phyloP scores from a whole-genome alignment of 202 grass and related monocot genomes.

The Dendrocalamus latiflorus region DNA sequence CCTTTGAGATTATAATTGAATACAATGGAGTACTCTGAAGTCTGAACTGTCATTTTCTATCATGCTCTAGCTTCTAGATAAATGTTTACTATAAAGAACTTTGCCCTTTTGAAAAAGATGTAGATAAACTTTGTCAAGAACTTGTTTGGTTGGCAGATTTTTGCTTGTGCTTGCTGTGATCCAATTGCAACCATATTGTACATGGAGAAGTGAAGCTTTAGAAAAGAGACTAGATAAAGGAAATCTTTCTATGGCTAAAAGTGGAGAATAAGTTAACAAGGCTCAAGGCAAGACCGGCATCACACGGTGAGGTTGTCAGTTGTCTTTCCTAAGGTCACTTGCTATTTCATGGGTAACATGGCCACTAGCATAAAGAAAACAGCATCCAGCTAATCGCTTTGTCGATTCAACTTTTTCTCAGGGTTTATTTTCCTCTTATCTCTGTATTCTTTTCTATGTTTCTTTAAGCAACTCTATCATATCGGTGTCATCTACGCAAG shows the following conservation, averaged over 20 bases:
- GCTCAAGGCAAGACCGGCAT: not conserved
- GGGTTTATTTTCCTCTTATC: not conserved
- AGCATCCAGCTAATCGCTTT: slow-evolving; percentile 22
- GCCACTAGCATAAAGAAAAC: not conserved
- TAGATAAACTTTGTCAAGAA: not conserved
- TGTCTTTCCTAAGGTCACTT: not conserved
- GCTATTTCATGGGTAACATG: slow-evolving; percentile 34
- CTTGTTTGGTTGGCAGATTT: not conserved
- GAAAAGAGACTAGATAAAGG: not conserved
- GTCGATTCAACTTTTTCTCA: not conserved
- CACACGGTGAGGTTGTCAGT: slow-evolving; percentile 15
- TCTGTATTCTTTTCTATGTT: too few species aligned
- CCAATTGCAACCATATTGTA: not conserved
- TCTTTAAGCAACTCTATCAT: not conserved
- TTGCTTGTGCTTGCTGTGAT: not conserved
- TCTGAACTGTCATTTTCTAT: not conserved
- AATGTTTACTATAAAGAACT: not conserved
- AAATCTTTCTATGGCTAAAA: not conserved
- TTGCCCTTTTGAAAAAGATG: not conserved
- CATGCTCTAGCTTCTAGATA: not conserved
- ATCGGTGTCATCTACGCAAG: not conserved
- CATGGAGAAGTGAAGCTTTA: not conserved
- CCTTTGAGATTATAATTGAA: not conserved
- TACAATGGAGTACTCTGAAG: not conserved
- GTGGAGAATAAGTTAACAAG: not conserved